These are phyloP conservation scores for Cryptosporidium tyzzeri DNA, from an alignment of 169 alveolate species.

Conservation along the genomic window DNA sequence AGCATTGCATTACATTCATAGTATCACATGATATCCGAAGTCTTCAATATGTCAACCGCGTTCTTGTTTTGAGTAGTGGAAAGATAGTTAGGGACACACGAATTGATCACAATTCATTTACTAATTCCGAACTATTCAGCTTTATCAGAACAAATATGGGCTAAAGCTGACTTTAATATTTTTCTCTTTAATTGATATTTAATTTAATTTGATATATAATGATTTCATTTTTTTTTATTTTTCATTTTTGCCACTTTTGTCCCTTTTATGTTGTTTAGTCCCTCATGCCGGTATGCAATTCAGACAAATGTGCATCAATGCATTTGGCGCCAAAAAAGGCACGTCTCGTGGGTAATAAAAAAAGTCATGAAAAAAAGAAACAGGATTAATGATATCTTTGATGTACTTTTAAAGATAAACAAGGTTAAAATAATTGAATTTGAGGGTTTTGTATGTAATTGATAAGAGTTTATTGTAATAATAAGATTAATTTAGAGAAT, in stretches of 20 bases:
- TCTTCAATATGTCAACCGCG: slow-evolving; percentile 21
- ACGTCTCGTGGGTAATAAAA: not conserved
- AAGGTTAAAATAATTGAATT: not conserved
- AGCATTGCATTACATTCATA: slow-evolving; percentile 53
- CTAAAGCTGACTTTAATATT: not conserved
- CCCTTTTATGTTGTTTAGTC: not conserved
- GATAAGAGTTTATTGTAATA: not conserved
- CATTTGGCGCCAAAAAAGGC: not conserved
- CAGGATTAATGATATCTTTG: not conserved
- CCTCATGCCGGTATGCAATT: not conserved
- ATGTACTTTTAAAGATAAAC: not conserved
- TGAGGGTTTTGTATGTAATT: too few relatives aligned
- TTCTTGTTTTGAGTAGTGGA: slow-evolving; percentile 40
- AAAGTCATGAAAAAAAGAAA: not conserved
- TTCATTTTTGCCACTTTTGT: not conserved
- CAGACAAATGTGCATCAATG: not conserved
- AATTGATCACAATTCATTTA: not conserved
- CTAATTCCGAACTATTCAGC: slow-evolving; percentile 26
- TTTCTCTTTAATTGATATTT: not conserved
- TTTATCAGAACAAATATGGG: not conserved
- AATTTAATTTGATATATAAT: not conserved
- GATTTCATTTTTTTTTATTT: not conserved
- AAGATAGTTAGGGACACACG: slow-evolving; percentile 5
- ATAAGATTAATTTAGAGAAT: not conserved
- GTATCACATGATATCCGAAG: slow-evolving; percentile 61